Evolutionary conservation across 2,329 filamentous ascomycete species (phyloP), one percentile per base, ranked within the genome.

Genomic region (Coniochaeta pulveracea): DNA sequence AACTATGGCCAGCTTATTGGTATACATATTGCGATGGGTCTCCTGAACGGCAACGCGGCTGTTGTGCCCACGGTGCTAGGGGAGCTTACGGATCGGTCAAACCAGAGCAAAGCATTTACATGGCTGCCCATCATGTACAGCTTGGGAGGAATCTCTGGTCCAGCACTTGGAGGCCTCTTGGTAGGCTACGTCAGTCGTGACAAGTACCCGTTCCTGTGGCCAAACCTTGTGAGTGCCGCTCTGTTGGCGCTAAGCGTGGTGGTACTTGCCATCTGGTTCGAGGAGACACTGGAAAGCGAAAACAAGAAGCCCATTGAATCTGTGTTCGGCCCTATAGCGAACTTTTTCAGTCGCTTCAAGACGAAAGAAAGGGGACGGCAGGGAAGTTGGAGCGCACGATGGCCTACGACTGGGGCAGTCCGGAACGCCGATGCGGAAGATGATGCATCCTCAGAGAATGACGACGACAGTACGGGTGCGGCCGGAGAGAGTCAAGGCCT

Each of bases 81-180:
- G 25, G 91, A 98, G 55, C 81, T 98, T 34, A 98, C 91, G 2
- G 88, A 96, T 51, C 76, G 85, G 35, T 91, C 81, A 42, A 98
- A 98, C 54, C 91, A 98, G 64, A 91, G 85, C 49, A 72, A 73
- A 34, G 91, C 86, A 0, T 98, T 98, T 48, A 91, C 84, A 2
- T 98, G 94, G 61, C 64, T 98, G 26, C 91, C 91, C 0, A 81
- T 96, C 24, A 80, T 96, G n/a, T 98, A 98, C 56, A 89, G 89
- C 4, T 65, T 98, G 21, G 91, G 91, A 12, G 85, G 84, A 26
- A 94, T 98, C 40, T 91, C 88, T 0, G 91, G 91, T 0, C 91
- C 91, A 1, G 76, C 93, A 2, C 59, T 96, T n/a, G 91, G 91
- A 10, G 91, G 91, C 0, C 54, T 95, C 25, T 58, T 96, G 35